Evolutionary conservation across 495 filamentous ascomycete genomes (phyloP).

Genomic region (Neohortaea acidophila): DNA sequence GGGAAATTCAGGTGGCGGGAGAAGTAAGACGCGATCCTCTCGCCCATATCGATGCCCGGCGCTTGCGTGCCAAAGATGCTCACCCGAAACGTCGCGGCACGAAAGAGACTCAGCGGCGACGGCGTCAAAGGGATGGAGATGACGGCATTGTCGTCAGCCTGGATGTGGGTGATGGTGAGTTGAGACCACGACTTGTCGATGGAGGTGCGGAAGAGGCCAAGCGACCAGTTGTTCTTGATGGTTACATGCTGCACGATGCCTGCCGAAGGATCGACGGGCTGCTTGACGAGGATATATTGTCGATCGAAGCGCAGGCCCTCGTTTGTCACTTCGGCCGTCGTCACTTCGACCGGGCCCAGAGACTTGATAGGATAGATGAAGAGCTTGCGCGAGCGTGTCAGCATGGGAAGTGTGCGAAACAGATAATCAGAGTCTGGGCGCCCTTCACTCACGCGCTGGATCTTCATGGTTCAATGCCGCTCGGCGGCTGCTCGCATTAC

Average conservation of each 20-base stretch:
- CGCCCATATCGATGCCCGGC: slow-evolving; percentile 16
- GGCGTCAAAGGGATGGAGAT: slow-evolving; percentile 12
- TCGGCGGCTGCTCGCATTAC: no score
- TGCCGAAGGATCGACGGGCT: slow-evolving; percentile 5
- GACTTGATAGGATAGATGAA: slow-evolving; percentile 18
- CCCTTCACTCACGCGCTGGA: slow-evolving; percentile 13
- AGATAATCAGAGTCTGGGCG: no score
- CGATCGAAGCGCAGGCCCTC: slow-evolving; percentile 17
- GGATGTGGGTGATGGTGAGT: slow-evolving; percentile 14
- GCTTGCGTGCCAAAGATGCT: slow-evolving; percentile 17
- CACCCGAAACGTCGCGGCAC: slow-evolving; percentile 5
- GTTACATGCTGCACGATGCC: slow-evolving; percentile 15
- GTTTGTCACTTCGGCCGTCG: slow-evolving; percentile 15
- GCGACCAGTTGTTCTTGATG: slow-evolving; percentile 14
- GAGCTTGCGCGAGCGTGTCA: slow-evolving; percentile 2
- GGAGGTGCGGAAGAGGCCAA: slow-evolving; percentile 12
- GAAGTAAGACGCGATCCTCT: slow-evolving; percentile 11
- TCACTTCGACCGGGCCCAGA: slow-evolving; percentile 14
- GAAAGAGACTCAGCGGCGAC: slow-evolving; percentile 10
- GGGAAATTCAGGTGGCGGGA: slow-evolving; percentile 9
- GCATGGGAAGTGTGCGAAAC: no score
- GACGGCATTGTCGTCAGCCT: slow-evolving; percentile 5
- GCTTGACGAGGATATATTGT: slow-evolving; percentile 17
- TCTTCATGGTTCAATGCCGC: slow-evolving; percentile 15
- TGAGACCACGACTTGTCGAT: slow-evolving; percentile 18